Conservation (phyloP, 192 early-diverging fungal genomes). For the Coemansia sp. region DNA sequence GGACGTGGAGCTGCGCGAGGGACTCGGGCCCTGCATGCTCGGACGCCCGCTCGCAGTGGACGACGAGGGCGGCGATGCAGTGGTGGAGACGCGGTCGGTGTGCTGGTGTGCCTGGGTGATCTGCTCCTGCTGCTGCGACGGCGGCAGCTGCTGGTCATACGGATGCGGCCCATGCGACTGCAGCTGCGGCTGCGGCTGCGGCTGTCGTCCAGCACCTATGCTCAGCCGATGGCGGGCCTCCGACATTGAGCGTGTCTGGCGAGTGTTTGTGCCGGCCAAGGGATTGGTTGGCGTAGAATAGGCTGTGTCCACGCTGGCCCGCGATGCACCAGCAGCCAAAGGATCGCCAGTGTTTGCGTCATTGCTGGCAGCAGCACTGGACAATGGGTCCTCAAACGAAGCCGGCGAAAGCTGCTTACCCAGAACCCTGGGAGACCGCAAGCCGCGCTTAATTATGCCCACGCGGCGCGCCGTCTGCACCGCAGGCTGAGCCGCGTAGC, state of each 20-base stretch:
- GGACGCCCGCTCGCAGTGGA: constrained; percentile 7
- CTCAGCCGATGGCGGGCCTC: constrained; percentile 16
- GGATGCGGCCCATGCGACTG: constrained; percentile 26
- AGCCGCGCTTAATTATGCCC: constrained; percentile 42
- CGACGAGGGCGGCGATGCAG: constrained; percentile 9
- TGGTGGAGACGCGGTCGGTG: constrained; percentile 14
- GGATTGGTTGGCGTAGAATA: constrained; percentile 7
- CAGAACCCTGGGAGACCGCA: constrained; percentile 40
- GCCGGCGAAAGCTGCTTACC: constrained; percentile 39
- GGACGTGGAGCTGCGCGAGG: constrained; percentile 3
- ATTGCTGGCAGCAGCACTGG: constrained; percentile 30
- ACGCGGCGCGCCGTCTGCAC: constrained; percentile 41
- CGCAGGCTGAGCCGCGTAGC: constrained; percentile 6
- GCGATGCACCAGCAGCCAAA: background rate
- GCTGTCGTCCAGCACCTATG: background rate
- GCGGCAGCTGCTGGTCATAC: constrained; percentile 50
- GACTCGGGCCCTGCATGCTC: constrained; percentile 1
- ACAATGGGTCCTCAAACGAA: constrained; percentile 40
- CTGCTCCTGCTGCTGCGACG: constrained; percentile 40
- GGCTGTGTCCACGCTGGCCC: constrained; percentile 29
- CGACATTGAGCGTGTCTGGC: constrained; percentile 44
- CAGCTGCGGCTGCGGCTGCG: background rate
- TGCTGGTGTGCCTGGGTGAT: constrained; percentile 26
- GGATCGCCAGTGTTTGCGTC: background rate
- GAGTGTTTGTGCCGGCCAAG: constrained; percentile 3